Conservation (phyloP, 2,329 filamentous ascomycete genomes). For the Metarhizium anisopliae region DNA sequence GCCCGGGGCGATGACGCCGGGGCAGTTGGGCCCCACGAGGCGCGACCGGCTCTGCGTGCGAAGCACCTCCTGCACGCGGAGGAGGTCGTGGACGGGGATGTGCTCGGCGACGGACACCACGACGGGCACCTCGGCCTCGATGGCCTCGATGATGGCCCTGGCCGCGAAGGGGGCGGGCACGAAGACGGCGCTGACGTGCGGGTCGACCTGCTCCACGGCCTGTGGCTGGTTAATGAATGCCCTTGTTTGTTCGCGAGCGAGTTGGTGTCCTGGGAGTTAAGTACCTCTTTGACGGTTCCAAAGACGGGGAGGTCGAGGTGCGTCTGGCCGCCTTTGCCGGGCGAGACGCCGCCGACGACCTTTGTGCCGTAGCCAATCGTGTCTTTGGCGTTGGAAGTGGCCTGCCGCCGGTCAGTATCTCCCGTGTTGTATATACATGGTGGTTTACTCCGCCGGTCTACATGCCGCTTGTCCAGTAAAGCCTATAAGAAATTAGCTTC, state of each 20-base stretch:
- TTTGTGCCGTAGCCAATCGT: slow-evolving; percentile 30
- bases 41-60: slow-evolving; percentile 62
- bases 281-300: slow-evolving; percentile 22
- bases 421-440: neutral
- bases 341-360: slow-evolving; percentile 29
- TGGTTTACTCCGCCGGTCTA: neutral
- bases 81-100: slow-evolving; percentile 68
- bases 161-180: slow-evolving; percentile 60
- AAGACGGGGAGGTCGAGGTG: slow-evolving; percentile 28
- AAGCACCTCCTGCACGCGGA: slow-evolving; percentile 61
- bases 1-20: slow-evolving; percentile 68
- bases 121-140: slow-evolving; percentile 69
- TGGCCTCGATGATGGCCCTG: slow-evolving; percentile 61
- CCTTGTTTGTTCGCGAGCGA: neutral
- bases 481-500: slow-evolving; percentile 13
- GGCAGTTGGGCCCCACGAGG: slow-evolving; percentile 72
- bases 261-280: neutral
- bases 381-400: slow-evolving; percentile 27
- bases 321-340: slow-evolving; percentile 22
- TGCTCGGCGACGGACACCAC: slow-evolving; percentile 75
- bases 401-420: slow-evolving; percentile 13
- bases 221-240: slow-evolving; percentile 5
- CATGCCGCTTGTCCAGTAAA: slow-evolving; percentile 29
- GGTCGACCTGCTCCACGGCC: slow-evolving; percentile 29
- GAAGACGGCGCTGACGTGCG: slow-evolving; percentile 65